Conservation (phyloP, 192 early-diverging fungal species). For the Coemansia sp. region DNA sequence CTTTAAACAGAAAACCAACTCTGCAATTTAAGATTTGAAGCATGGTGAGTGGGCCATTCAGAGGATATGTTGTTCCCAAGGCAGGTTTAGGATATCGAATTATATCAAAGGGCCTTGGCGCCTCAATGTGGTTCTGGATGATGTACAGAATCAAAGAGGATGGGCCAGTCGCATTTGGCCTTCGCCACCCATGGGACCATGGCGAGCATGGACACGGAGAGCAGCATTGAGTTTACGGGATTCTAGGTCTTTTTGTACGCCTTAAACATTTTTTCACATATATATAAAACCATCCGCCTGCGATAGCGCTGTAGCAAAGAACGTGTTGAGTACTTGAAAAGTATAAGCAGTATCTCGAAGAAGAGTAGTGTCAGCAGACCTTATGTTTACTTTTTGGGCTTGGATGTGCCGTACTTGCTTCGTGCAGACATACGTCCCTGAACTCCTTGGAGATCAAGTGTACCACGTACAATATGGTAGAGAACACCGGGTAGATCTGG, state of each 20-base stretch:
- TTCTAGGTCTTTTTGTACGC: background rate
- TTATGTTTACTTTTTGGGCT: constrained; percentile 54
- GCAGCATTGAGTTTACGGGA: constrained; percentile 3
- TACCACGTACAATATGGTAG: constrained; percentile 91
- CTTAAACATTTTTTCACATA: background rate
- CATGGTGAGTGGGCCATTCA: constrained; percentile 39
- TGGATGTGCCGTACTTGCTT: constrained; percentile 94
- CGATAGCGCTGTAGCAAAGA: background rate
- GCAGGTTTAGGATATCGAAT: constrained; percentile 51
- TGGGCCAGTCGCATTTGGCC: constrained; percentile 61
- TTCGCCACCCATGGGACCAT: constrained; percentile 57
- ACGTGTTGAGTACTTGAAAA: background rate
- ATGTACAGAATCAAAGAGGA: constrained; percentile 81
- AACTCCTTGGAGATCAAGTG: constrained; percentile 93
- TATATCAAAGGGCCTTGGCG: constrained; percentile 62
- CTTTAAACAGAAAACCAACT: background rate
- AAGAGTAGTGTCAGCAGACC: background rate
- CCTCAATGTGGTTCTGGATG: constrained; percentile 74
- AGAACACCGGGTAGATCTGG: constrained; percentile 97
- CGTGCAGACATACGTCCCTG: constrained; percentile 74
- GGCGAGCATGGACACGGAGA: constrained; percentile 59
- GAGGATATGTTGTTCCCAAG: constrained; percentile 47
- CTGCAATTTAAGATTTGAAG: constrained; percentile 1
- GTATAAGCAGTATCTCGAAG: background rate
- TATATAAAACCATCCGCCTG: background rate